phyloP scores from a whole-genome alignment of 2,329 filamentous ascomycete genomes.

The Ustulina deusta region DNA sequence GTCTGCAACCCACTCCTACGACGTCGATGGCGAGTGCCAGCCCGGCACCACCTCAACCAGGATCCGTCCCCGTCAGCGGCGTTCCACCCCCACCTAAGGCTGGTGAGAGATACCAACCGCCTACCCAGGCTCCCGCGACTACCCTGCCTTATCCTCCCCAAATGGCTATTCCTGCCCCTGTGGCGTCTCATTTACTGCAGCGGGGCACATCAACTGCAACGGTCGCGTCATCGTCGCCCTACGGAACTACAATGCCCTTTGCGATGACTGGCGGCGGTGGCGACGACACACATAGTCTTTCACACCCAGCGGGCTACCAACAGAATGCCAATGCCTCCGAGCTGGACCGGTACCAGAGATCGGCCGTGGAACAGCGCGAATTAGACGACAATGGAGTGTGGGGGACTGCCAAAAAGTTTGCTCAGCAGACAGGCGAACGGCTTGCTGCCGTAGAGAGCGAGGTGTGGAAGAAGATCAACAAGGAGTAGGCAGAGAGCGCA shows the following conservation, averaged over 20 bases:
- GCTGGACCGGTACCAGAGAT: conserved; percentile 61
- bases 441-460: conserved; percentile 70
- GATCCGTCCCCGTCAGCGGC: conserved; percentile 60
- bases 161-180: conserved; percentile 65
- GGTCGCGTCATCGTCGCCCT: conserved; percentile 49
- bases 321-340: conserved; percentile 67
- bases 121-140: conserved; percentile 49
- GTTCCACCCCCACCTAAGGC: conserved; percentile 66
- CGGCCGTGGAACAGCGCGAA: conserved; percentile 54
- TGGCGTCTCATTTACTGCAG: conserved; percentile 55
- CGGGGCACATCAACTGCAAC: conserved; percentile 59
- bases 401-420: conserved; percentile 69
- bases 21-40: conserved; percentile 48
- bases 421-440: conserved; percentile 67
- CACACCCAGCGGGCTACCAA: conserved; percentile 67
- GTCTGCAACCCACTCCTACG: conserved; percentile 59
- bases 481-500: conserved; percentile 55
- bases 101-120: conserved; percentile 58
- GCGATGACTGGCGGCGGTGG: conserved; percentile 43
- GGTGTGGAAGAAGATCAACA: conserved; percentile 73
- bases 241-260: conserved; percentile 43
- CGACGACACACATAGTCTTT: conserved; percentile 43
- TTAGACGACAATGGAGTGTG: conserved; percentile 56
- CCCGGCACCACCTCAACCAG: conserved; percentile 69
- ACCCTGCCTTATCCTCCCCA: conserved; percentile 58